Evolutionary conservation across 1,139 yeast species (phyloP), one percentile per base, ranked within the genome.

Genomic region (Debaryomycetaceae sp.): DNA sequence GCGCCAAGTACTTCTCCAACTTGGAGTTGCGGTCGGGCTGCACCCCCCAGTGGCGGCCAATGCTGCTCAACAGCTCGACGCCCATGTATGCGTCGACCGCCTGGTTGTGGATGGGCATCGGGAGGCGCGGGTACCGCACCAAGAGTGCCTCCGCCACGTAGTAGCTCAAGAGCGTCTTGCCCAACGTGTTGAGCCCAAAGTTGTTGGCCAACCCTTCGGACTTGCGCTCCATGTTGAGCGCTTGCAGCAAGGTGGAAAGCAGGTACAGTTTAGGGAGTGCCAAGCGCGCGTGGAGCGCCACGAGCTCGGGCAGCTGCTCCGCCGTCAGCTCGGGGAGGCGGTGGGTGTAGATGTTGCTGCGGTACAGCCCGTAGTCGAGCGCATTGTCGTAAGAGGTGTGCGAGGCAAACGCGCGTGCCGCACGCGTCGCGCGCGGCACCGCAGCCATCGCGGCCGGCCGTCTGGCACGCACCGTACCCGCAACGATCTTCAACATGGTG

Each of bases 1-100:
- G 75, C 21, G 81, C 70, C 45, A 89, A 63, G 46, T 71, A 77
- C 47, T 86, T 74, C 35, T 82, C 80, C 42, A 86, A 61, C 28
- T 80, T 70, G 16, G 84, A 62, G 9, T 78, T 60, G 15, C 64
- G 58, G 52, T 88, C 96, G 20, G 71, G 67, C 56, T 85, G 91
- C 33, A 91, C 79, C 57, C 98, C 98, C 97, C 97, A 91, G 19
- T 62, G 49, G 46, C 65, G 69, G 18, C 89, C 96, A 24, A 88
- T 61, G 29, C 70, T 71, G 26, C 74, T 62, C 39, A 91, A 64
- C 1, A 88, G 69, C 12, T 66, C 69, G 25, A 75, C 71, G 2
- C 91, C 84, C 56, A 81, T 69, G 50, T 76, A 83, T 5, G 93
- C 69, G 43, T 82, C 79, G 5, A 83, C 76, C 1, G 93, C 88